A percentile compares a stretch with the other conserved stretches of the same genome.
Evolutionary conservation across 148 eudicot species (phyloP).

Genomic region (Drosera capensis): DNA sequence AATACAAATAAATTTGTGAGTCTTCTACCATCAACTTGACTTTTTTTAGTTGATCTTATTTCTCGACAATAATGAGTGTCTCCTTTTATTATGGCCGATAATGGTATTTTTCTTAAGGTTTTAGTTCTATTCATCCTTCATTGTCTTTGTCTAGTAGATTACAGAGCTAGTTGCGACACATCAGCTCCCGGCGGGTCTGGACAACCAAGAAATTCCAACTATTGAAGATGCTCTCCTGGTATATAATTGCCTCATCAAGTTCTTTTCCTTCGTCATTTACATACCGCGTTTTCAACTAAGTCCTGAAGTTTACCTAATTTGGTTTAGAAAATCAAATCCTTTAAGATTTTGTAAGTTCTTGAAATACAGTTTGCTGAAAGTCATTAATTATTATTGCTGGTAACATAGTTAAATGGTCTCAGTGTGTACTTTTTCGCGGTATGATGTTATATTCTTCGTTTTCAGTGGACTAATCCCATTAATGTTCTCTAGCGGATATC

Average conservation of each 20-base stretch:
- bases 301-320: too few relatives aligned
- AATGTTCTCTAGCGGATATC: conserved; percentile 47
- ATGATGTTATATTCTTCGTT: too few relatives aligned
- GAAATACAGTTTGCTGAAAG: too few relatives aligned
- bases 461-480: too few relatives aligned
- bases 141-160: conserved; percentile 38
- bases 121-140: background rate
- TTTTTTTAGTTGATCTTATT: too few relatives aligned
- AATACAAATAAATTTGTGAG: too few relatives aligned
- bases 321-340: too few relatives aligned
- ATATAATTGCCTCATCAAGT: conserved; percentile 5
- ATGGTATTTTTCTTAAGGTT: background rate
- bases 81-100: background rate
- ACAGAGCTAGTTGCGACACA: conserved; percentile 31
- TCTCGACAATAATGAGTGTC: background rate
- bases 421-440: background rate
- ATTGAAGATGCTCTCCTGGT: conserved; percentile 84
- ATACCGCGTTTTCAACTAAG: too few relatives aligned
- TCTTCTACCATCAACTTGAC: too few relatives aligned
- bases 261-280: too few relatives aligned
- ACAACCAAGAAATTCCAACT: conserved; percentile 36
- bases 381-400: too few relatives aligned
- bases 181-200: conserved; percentile 26
- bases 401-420: background rate
- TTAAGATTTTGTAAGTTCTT: too few relatives aligned